These are phyloP conservation scores for Xenoacremonium recifei DNA, from an alignment of 2,329 filamentous ascomycete genomes.

Conservation along the genomic window DNA sequence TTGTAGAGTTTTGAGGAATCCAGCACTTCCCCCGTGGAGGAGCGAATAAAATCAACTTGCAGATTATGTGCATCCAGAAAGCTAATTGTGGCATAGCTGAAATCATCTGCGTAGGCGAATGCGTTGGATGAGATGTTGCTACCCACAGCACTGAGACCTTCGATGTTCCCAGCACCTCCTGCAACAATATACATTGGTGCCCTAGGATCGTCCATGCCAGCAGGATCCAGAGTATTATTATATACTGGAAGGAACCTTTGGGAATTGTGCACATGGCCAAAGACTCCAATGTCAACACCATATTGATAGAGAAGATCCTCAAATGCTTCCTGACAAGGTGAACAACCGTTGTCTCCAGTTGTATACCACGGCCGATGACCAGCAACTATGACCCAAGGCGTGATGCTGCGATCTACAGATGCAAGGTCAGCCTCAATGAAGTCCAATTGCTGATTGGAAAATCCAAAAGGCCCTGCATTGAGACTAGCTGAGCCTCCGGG, in stretches of 20 bases:
- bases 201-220: slow-evolving; percentile 34
- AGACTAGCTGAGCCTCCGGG: slow-evolving; percentile 28
- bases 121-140: slow-evolving; percentile 40
- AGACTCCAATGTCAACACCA: slow-evolving; percentile 55
- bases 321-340: slow-evolving; percentile 49
- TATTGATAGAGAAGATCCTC: slow-evolving; percentile 54
- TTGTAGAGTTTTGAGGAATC: slow-evolving; percentile 50
- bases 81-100: slow-evolving; percentile 48
- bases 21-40: slow-evolving; percentile 45
- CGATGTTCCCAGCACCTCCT: slow-evolving; percentile 56
- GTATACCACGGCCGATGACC: slow-evolving; percentile 50
- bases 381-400: slow-evolving; percentile 41
- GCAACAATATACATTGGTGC: slow-evolving; percentile 41
- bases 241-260: slow-evolving; percentile 48
- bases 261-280: slow-evolving; percentile 58
- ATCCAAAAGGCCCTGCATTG: slow-evolving; percentile 49
- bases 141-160: slow-evolving; percentile 46
- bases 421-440: slow-evolving; percentile 56
- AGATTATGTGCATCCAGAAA: slow-evolving; percentile 45
- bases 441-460: slow-evolving; percentile 46
- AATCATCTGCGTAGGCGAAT: slow-evolving; percentile 51
- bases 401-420: slow-evolving; percentile 53
- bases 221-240: slow-evolving; percentile 34
- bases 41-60: slow-evolving; percentile 50
- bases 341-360: slow-evolving; percentile 36